A percentile compares a stretch with the other conserved stretches of the same genome.
These are phyloP conservation scores for Trichomonascus vanleenenianus DNA, from an alignment of 805 yeast genomes.

Conservation along the genomic window DNA sequence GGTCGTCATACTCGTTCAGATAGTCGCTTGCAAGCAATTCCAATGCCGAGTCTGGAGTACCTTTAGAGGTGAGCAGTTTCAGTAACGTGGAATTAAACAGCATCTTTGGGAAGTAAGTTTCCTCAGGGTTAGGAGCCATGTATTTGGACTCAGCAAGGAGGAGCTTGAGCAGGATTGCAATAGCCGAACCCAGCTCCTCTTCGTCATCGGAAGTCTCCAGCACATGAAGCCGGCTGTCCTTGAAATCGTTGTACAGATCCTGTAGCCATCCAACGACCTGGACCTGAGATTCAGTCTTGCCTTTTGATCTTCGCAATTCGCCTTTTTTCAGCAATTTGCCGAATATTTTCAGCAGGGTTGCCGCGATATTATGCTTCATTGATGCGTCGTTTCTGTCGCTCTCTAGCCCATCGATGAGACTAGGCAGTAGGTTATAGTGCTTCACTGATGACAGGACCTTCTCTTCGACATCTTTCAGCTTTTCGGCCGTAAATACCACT, in stretches of 20 bases:
- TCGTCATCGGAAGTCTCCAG: slow-evolving; percentile 25
- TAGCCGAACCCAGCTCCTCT: slow-evolving; percentile 11
- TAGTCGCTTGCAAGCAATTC: slow-evolving; percentile 51
- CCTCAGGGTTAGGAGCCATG: slow-evolving; percentile 41
- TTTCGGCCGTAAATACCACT: slow-evolving; percentile 1
- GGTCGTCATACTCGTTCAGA: slow-evolving; percentile 59
- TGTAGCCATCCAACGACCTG: slow-evolving; percentile 57
- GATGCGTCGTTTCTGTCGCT: slow-evolving; percentile 12
- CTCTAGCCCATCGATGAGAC: slow-evolving; percentile 36
- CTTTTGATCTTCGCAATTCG: slow-evolving; percentile 26
- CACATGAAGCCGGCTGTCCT: slow-evolving; percentile 36
- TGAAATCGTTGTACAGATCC: slow-evolving; percentile 49
- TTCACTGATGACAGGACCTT: slow-evolving; percentile 39
- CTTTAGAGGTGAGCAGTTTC: slow-evolving; percentile 26
- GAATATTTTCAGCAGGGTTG: slow-evolving; percentile 41
- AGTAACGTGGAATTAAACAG: slow-evolving; percentile 36
- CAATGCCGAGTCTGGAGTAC: slow-evolving; percentile 32
- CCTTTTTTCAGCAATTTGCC: slow-evolving; percentile 39
- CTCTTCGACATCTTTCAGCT: slow-evolving; percentile 8
- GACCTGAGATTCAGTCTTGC: slow-evolving; percentile 38
- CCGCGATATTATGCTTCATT: slow-evolving; percentile 4
- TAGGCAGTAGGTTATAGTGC: slow-evolving; percentile 47
- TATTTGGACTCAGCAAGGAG: slow-evolving; percentile 42
- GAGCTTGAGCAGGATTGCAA: slow-evolving; percentile 33
- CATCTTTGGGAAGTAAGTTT: slow-evolving; percentile 58